phyloP scores from a whole-genome alignment of 306 rosid species.

The Rubus idaeus region DNA sequence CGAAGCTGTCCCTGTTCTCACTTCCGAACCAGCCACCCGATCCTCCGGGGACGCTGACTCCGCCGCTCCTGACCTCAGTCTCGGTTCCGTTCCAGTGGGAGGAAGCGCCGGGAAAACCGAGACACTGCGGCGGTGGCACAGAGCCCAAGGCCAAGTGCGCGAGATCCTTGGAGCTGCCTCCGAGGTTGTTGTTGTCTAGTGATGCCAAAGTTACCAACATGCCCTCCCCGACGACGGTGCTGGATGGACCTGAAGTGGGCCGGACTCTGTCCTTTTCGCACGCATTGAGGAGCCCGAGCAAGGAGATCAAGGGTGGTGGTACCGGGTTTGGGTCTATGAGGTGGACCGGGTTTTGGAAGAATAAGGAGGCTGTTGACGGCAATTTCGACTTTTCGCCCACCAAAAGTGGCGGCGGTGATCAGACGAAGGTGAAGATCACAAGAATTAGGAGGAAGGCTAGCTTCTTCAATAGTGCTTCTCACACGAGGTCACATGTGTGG shows the following conservation, averaged over 20 bases:
- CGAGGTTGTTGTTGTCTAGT: slow-evolving; percentile 46
- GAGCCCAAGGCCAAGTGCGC: slow-evolving; percentile 29
- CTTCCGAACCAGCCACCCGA: slow-evolving; percentile 36
- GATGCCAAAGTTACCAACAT: slow-evolving; percentile 38
- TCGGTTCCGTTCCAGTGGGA: slow-evolving; percentile 93
- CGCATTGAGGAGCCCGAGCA: slow-evolving; percentile 44
- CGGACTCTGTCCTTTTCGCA: slow-evolving; percentile 58
- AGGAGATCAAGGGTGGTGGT: neutral
- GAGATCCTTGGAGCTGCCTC: slow-evolving; percentile 76
- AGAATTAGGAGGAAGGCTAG: slow-evolving; percentile 40
- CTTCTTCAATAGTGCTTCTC: slow-evolving; percentile 26
- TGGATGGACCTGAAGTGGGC: slow-evolving; percentile 70
- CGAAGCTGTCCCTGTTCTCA: slow-evolving; percentile 48
- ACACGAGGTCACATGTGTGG: slow-evolving; percentile 52
- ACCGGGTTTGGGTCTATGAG: slow-evolving; percentile 54
- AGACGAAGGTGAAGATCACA: slow-evolving; percentile 41
- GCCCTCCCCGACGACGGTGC: slow-evolving; percentile 67
- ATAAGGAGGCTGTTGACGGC: slow-evolving; percentile 36
- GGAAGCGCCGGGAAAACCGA: slow-evolving; percentile 91
- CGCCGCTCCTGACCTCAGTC: slow-evolving; percentile 46
- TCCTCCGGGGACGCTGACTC: slow-evolving; percentile 36
- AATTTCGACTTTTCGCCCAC: slow-evolving; percentile 44
- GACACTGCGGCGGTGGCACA: slow-evolving; percentile 25
- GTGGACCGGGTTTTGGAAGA: slow-evolving; percentile 67
- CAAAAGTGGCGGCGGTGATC: neutral